Percentiles rank a stretch among this genome's conserved stretches.
These are phyloP conservation scores for Tricholoma terreum DNA, from an alignment of 768 basidiomycete genomes.

Conservation along the genomic window DNA sequence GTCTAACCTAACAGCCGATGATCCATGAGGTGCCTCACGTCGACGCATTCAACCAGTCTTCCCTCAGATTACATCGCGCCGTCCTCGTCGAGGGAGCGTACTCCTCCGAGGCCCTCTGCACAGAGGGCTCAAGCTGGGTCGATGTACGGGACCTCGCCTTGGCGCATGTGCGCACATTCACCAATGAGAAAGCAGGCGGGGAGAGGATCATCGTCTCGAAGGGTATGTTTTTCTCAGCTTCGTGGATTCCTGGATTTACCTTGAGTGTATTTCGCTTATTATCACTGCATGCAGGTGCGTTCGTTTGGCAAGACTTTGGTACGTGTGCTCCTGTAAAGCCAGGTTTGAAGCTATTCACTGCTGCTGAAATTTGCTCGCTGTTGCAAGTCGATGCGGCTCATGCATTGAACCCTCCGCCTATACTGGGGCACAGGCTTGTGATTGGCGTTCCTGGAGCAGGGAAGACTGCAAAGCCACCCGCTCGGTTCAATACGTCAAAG, in stretches of 20 bases:
- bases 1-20: conserved; percentile 28
- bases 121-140: conserved; percentile 34
- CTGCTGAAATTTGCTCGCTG: background rate
- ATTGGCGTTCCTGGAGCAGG: background rate
- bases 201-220: conserved; percentile 52
- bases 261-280: background rate
- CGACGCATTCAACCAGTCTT: conserved; percentile 38
- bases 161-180: conserved; percentile 53
- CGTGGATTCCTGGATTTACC: background rate
- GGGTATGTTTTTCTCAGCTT: background rate
- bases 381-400: background rate
- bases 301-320: background rate
- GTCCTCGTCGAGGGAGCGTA: conserved; percentile 21
- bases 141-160: conserved; percentile 58
- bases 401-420: background rate
- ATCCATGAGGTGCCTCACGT: conserved; percentile 38
- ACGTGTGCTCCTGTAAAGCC: background rate
- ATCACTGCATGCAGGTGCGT: background rate
- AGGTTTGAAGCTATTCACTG: background rate
- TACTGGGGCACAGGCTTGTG: background rate
- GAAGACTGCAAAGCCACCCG: background rate
- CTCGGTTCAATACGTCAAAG: background rate
- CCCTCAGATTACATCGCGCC: conserved; percentile 26
- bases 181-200: conserved; percentile 48
- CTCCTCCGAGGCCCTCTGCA: conserved; percentile 16